Evolutionary conservation across 2,329 filamentous ascomycete genomes (phyloP).

Genomic region (Annulohypoxylon truncatum): DNA sequence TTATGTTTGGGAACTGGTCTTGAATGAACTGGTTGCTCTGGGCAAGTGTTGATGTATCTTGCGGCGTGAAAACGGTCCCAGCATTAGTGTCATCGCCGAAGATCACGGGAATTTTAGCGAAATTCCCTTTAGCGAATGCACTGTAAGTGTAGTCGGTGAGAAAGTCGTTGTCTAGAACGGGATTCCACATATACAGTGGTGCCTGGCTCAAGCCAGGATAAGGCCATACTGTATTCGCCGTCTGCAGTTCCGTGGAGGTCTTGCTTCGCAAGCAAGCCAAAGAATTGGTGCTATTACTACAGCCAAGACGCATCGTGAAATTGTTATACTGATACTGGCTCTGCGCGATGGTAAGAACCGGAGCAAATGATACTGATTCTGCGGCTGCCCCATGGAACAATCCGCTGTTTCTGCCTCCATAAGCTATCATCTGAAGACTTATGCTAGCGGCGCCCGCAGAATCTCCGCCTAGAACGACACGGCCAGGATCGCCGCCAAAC

Average conservation of each 20-base stretch:
- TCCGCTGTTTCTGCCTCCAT: constrained; percentile 59
- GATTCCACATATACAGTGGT: constrained; percentile 66
- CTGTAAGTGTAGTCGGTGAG: constrained; percentile 63
- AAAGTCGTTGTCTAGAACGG: constrained; percentile 66
- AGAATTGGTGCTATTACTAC: constrained; percentile 53
- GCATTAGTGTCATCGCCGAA: constrained; percentile 72
- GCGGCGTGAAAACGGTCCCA: constrained; percentile 70
- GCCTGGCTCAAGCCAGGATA: constrained; percentile 50
- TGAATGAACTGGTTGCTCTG: constrained; percentile 67
- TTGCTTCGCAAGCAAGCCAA: constrained; percentile 61
- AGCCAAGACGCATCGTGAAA: constrained; percentile 58
- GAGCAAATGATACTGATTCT: constrained; percentile 64
- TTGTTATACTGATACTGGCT: constrained; percentile 65
- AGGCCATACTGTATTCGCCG: constrained; percentile 56
- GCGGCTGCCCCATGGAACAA: constrained; percentile 65
- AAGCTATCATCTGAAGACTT: constrained; percentile 70
- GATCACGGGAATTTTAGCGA: constrained; percentile 66
- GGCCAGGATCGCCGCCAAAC: constrained; percentile 76
- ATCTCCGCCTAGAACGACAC: constrained; percentile 75
- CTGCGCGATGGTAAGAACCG: constrained; percentile 58
- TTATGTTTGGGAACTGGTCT: constrained; percentile 68
- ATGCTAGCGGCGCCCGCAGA: constrained; percentile 76
- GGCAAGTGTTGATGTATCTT: constrained; percentile 57
- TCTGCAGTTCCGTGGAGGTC: constrained; percentile 56
- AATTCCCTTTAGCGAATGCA: constrained; percentile 60